phyloP scores from a whole-genome alignment of 768 basidiomycete genomes.

The Mycena indigotica region DNA sequence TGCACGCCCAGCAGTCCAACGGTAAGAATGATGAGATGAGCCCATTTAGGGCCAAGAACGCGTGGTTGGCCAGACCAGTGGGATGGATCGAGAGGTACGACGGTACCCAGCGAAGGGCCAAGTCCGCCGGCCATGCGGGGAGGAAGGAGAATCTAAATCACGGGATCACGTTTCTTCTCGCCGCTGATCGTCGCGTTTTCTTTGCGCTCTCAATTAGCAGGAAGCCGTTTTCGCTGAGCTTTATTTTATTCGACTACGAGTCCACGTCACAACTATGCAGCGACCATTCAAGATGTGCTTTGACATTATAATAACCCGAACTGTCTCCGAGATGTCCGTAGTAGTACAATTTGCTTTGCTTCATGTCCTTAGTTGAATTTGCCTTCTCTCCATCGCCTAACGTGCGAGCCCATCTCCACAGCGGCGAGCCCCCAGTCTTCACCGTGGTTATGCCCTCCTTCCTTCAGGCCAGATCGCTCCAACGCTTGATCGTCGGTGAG shows the following conservation, averaged over 20 bases:
- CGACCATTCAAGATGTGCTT: too few species aligned
- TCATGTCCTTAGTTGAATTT: slow-evolving; percentile 50
- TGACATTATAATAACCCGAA: not conserved
- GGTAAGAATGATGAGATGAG: slow-evolving; percentile 69
- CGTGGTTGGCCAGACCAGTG: slow-evolving; percentile 54
- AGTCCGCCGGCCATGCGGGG: slow-evolving; percentile 17
- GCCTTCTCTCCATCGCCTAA: slow-evolving; percentile 69
- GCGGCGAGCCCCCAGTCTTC: slow-evolving; percentile 98
- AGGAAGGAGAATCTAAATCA: not conserved
- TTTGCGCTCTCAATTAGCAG: too few species aligned
- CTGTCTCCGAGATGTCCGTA: not conserved
- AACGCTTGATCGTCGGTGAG: slow-evolving; percentile 93
- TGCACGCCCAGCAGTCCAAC: slow-evolving; percentile 82
- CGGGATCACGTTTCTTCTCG: not conserved
- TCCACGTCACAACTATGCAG: too few species aligned
- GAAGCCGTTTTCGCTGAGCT: too few species aligned
- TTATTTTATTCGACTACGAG: too few species aligned
- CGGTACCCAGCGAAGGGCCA: slow-evolving; percentile 2
- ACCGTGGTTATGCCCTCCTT: slow-evolving; percentile 93
- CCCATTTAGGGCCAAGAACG: slow-evolving; percentile 69
- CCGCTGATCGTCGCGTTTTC: too few species aligned
- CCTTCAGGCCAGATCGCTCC: slow-evolving; percentile 87
- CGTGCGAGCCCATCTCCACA: slow-evolving; percentile 84
- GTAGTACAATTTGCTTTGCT: not conserved
- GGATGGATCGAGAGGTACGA: not conserved